Percentiles rank a stretch among this genome's conserved stretches.
phyloP scores from a whole-genome alignment of 805 yeast species.

The Jamesozyma lodderae region DNA sequence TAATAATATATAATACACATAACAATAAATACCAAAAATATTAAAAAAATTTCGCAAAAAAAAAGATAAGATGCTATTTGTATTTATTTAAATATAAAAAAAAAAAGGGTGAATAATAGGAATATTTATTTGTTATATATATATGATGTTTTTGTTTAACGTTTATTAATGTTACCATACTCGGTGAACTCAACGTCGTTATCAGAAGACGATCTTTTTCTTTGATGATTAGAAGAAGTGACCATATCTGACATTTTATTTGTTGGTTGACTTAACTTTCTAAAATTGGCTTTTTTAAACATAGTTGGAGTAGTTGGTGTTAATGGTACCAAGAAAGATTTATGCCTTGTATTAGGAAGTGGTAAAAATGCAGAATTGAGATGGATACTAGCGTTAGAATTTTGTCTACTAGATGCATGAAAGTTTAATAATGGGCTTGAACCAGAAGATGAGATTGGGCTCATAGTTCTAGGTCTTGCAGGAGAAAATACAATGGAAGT shows the following conservation, averaged over 20 bases:
- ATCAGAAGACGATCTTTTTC: constrained; percentile 21
- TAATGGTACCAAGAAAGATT: constrained; percentile 13
- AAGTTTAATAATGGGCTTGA: constrained; percentile 1
- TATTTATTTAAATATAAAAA: not conserved
- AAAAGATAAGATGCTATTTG: not conserved
- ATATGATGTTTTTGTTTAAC: constrained; percentile 2
- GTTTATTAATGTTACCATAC: constrained; percentile 11
- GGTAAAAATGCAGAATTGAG: not conserved
- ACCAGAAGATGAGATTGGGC: constrained; percentile 1
- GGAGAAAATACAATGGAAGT: constrained; percentile 4
- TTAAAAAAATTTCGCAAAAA: too few relatives aligned
- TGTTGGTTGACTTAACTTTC: not conserved
- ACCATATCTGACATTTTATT: not conserved
- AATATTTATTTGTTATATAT: too few relatives aligned
- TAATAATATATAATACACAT: not conserved
- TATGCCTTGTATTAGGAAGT: constrained; percentile 10
- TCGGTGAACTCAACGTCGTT: constrained; percentile 23
- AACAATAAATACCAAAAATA: too few relatives aligned
- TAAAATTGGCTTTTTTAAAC: constrained; percentile 2
- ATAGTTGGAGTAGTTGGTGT: constrained; percentile 20
- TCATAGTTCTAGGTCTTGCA: constrained; percentile 2
- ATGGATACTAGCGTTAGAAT: not conserved
- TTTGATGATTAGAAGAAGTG: constrained; percentile 12
- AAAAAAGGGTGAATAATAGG: not conserved
- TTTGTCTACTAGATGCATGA: not conserved